Base-by-base conservation (phyloP, 78 protist species). In the Dictyostelium intermedium region DNA sequence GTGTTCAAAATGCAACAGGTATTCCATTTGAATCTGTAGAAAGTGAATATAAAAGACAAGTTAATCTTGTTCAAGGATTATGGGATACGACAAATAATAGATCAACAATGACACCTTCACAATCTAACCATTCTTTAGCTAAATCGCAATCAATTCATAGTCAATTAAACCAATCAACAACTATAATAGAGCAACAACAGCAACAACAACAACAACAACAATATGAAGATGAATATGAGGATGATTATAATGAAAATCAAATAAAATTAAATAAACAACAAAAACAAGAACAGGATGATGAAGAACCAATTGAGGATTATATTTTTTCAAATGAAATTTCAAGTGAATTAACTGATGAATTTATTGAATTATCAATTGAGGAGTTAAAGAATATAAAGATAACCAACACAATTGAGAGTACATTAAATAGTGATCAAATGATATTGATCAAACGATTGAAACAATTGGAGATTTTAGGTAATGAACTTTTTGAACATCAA, bases 1-100 rank as follows among this genome's bases (percentile, higher is more conserved):
- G 47, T 43, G 34, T 89, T 41, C 81, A n/a, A 34, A 89, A 89
- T 89, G 82, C 83, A 5, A 89, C 94, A n/a, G 87, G 83, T 11
- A 80, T 89, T 9, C 81, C 79, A 18, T 83, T 60, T n/a, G 34
- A 80, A 25, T 25, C 69, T 0, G 37, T 45, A 47, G 63, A 78
- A 53, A 35, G 27, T 7, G 77, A 53, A 20, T 83, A 61, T 16
- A 63, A 83, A 63, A 32, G 16, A 61, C 69, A 63, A 41, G 47
- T 39, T n/a, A 39, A 76, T 72, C 3, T 72, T 13, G 79, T 72
- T 34, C 45, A 72, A 34, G 43, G 43, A 14, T 35, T 72, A 30
- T 76, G 82, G 56, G 30, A 74, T 8, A 74, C 32, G 18, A 25
- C 32, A 37, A 74, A n/a, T 76, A 76, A 20, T 39, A 76, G 35